These are phyloP conservation scores for Dryadomyces sulphureus DNA, from an alignment of 2,329 filamentous ascomycete genomes.

Conservation along the genomic window DNA sequence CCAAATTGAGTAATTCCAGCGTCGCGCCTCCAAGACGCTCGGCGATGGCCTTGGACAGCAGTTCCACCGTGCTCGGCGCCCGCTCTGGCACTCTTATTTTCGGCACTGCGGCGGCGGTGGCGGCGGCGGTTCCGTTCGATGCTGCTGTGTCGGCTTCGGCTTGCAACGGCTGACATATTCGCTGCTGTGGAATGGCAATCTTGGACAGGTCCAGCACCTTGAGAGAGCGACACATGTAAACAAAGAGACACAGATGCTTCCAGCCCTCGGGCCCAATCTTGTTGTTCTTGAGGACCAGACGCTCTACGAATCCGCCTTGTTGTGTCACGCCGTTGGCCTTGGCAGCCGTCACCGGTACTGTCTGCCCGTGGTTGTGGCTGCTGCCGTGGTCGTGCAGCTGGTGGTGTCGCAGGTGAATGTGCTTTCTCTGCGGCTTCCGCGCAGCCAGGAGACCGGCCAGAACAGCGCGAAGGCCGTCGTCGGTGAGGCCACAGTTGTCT, in stretches of 20 bases:
- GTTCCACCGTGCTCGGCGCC: constrained; percentile 39
- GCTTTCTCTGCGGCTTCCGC: constrained; percentile 47
- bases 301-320: constrained; percentile 65
- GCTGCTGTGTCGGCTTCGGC: neutral
- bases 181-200: constrained; percentile 52
- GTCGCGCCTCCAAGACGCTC: constrained; percentile 61
- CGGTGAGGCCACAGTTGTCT: constrained; percentile 74
- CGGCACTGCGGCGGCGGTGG: no score
- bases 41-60: constrained; percentile 61
- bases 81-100: constrained; percentile 7
- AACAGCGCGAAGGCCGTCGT: constrained; percentile 76
- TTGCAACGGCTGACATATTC: neutral
- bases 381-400: constrained; percentile 1
- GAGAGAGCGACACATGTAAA: constrained; percentile 78
- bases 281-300: constrained; percentile 81
- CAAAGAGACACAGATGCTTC: constrained; percentile 79
- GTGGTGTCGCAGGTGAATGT: constrained; percentile 22
- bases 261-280: constrained; percentile 78
- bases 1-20: constrained; percentile 71
- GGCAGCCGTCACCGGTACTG: constrained; percentile 12
- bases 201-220: constrained; percentile 78
- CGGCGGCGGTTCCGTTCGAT: neutral
- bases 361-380: constrained; percentile 13
- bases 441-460: constrained; percentile 74
- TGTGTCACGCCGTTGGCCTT: constrained; percentile 24